Evolutionary conservation across 2,329 filamentous ascomycete species (phyloP), one percentile per base, ranked within the genome.

Genomic region (Corniculantispora saksenae): DNA sequence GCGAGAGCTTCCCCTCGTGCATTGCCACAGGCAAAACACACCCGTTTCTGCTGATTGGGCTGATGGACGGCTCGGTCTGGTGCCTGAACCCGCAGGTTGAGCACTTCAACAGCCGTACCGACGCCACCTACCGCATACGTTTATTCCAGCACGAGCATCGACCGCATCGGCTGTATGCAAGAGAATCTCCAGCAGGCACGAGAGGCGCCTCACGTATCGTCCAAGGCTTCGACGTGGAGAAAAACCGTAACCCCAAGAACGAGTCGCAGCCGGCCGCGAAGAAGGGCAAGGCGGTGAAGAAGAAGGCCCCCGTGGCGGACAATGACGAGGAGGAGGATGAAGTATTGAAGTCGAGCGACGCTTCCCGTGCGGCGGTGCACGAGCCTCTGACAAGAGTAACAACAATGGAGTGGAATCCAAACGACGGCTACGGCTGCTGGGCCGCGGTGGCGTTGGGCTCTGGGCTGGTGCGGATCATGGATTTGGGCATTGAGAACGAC

Each of bases 401-500:
- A 6, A 80, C 83, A 1, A 78, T 90, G 27, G 82, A 83, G 48
- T 92, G 89, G 89, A 91, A 91, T 71, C 87, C 89, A 1, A 91
- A 91, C 70, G 73, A 81, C 43, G 78, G 81, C n/a, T 89, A 83
- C 70, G 87, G 88, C 15, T 89, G 84, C 69, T 91, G 89, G 89
- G 87, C 86, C 3, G 88, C 88, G 12, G 85, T 84, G 3, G 88
- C 86, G 0, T 83, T 90, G 82, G 89, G 83, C 0, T 91, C 87
- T 32, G 90, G 90, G 0, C 73, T 92, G 66, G 80, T 92, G 51
- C 83, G 86, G 67, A 80, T 92, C 23, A 85, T 90, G 80, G 89
- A 92, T 71, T 73, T 92, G 25, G 87, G 88, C 0, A 75, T 86
- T 13, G 77, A 82, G n/a, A 73, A 71, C 54, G 32, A 48, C 21